phyloP scores from a whole-genome alignment of 768 basidiomycete species.

The Dentipellis sp. region DNA sequence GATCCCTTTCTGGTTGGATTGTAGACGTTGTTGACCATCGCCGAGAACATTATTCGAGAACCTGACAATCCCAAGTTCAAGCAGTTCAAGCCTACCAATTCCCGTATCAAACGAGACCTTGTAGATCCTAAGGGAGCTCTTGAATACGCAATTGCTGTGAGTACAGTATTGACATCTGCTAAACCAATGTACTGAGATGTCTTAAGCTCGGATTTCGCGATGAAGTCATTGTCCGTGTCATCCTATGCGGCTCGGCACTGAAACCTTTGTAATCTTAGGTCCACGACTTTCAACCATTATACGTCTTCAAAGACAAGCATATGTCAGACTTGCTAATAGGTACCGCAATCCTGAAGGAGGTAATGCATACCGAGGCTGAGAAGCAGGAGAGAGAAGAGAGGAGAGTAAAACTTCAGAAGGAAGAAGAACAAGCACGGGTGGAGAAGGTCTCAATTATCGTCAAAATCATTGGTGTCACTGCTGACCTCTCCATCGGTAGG shows the following conservation, averaged over 20 bases:
- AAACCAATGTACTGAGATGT: neutral
- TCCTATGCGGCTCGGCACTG: neutral
- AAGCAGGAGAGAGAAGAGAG: slow-evolving; percentile 39
- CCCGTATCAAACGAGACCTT: slow-evolving; percentile 51
- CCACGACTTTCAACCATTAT: slow-evolving; percentile 63
- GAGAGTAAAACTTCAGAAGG: slow-evolving; percentile 50
- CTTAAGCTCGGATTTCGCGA: slow-evolving; percentile 64
- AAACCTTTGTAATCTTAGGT: slow-evolving; percentile 33
- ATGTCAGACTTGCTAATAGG: slow-evolving; percentile 54
- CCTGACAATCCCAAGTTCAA: slow-evolving; percentile 66
- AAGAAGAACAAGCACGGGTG: slow-evolving; percentile 40
- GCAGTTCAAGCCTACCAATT: slow-evolving; percentile 71
- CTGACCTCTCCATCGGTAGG: slow-evolving; percentile 29
- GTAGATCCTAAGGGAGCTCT: slow-evolving; percentile 65
- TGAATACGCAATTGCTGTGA: slow-evolving; percentile 72
- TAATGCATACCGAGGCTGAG: slow-evolving; percentile 40
- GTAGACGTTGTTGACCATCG: slow-evolving; percentile 58
- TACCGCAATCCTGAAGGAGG: slow-evolving; percentile 54
- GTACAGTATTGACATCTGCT: slow-evolving; percentile 18
- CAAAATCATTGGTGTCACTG: neutral
- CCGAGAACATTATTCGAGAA: slow-evolving; percentile 66
- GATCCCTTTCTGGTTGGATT: slow-evolving; percentile 10
- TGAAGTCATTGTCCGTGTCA: slow-evolving; percentile 33
- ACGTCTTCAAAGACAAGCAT: slow-evolving; percentile 46
- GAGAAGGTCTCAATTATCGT: slow-evolving; percentile 32